Conservation (phyloP, 371 early-diverging fungal genomes). For the Haplosporangium sp. region DNA sequence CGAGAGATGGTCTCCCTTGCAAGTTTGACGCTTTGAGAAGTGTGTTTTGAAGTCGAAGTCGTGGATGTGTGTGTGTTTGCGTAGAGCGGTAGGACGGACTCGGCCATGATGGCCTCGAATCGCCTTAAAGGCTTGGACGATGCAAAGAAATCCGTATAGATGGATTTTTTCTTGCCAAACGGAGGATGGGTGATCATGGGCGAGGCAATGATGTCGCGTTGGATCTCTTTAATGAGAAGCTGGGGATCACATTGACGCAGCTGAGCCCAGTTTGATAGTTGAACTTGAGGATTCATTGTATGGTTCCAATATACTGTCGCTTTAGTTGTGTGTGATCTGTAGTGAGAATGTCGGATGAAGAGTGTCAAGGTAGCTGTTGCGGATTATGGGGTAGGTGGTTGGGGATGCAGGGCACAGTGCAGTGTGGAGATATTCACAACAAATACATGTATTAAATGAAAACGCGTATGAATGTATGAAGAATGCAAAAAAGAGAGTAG, state of each 20-base stretch:
- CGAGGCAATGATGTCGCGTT: constrained; percentile 28
- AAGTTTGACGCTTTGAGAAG: constrained; percentile 21
- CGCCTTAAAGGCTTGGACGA: constrained; percentile 34
- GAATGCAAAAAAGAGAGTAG: no score
- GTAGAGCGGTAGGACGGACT: constrained; percentile 30
- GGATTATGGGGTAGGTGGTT: no score
- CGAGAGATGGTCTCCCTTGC: constrained; percentile 34
- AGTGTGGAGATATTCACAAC: no score
- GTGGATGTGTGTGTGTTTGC: constrained; percentile 50
- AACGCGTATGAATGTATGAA: no score
- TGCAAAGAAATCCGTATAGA: constrained; percentile 45
- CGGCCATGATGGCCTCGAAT: constrained; percentile 30
- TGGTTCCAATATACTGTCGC: no score
- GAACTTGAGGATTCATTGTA: constrained; percentile 26
- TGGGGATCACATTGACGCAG: constrained; percentile 12
- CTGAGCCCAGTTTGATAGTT: constrained; percentile 22
- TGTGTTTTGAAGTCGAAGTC: constrained; percentile 36
- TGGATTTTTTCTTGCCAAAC: constrained; percentile 42
- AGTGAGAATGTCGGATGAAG: background rate
- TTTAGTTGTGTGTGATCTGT: constrained; percentile 1
- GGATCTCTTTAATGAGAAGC: constrained; percentile 16
- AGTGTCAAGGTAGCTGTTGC: background rate
- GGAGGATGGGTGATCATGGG: constrained; percentile 18
- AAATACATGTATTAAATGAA: no score
- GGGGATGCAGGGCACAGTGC: no score